Base-by-base conservation (phyloP, 75 land plant species). In the Chamaecyparis obtusa region DNA sequence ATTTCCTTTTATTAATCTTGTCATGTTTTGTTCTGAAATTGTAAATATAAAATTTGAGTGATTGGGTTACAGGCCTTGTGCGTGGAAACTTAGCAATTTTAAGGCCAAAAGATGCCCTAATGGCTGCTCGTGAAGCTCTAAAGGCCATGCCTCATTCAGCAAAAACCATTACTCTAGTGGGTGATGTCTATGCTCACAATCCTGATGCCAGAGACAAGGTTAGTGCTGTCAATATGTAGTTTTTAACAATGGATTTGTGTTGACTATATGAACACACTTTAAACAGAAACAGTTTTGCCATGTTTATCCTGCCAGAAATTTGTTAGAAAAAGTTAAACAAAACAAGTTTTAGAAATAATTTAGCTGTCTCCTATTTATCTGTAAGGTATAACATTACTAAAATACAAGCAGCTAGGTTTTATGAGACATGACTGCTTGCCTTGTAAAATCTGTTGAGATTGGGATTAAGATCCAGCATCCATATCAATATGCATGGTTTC, bases 101-200 rank as follows among this genome's bases (percentile, higher is more conserved):
- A 36, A 98, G 97, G 90, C 83, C 89, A 39, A 98, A 98, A 79
- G 99, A 98, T 89, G 99, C 99, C 10, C 84, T 98, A 17, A 93
- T 87, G 91, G 93, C 94, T 89, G 99, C 99, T 39, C 94, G 99
- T 30, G 99, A 97, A 86, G 99, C 97, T 84, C 92, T 98, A 94
- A 98, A 94, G 86, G 93, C 94, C 15, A 95, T 98, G 99, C 99
- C 96, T 83, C 99, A 98, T 86, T 95, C 97, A 48, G 99, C 99
- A 44, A 98, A 98, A 88, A 99, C 99, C 87, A 90, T 97, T 21
- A 98, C 96, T 64, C 85, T 98, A 86, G 99, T 98, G 80, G 99
- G 99, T 35, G 99, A 98, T 97, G 99, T 97, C n/a, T 95, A 98
- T 92, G 99, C 99, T 24, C 92, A 94, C 88, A 92, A 87, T 84